Base-by-base conservation (phyloP, 768 basidiomycete species). In the Lentinula edodes region DNA sequence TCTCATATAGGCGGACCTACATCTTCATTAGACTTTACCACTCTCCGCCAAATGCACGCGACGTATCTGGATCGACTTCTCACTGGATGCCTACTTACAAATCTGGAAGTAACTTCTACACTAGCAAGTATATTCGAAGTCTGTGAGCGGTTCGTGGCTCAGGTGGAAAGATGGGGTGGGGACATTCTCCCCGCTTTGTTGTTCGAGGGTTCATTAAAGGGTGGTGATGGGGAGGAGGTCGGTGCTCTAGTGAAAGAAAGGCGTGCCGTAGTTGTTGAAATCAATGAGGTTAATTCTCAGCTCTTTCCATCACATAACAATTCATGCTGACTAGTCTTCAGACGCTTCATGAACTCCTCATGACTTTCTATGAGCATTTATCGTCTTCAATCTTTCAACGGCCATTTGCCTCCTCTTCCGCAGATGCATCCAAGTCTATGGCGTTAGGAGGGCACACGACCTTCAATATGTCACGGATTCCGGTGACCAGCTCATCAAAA, bases 101-200 rank as follows among this genome's bases (percentile, higher is more conserved):
- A 93, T 65, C 69, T 83, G 0, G 72, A 79, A 4, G 73, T 92
- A 18, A 83, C 88, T 6, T 72, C 80, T 1, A 82, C 85, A 45
- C 75, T 95, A 42, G 84, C 86, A 16, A 80, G 85, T 36, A 86
- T 95, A 60, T 77, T 96, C 54, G 91, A 93, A 65, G 79, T 89
- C 8, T 95, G 93, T 70, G 93, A 92, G 69, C 81, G 86, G 8
- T 92, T 96, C 69, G 89, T 88, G n/a, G 92, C 85, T 6, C 86
- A 93, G 64, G 84, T 95, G 0, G 94, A 95, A 72, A 77, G 93
- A 57, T 97, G 94, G 94, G 93, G 92, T 12, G 93, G 93, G 0
- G 92, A 95, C 69, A 85, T 95, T 8, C 75, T 95, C 2, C 94
- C 94, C 12, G 91, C 88, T 0, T 76, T 95, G 51, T 72, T 95